Conservation (phyloP, 140 eudicot species). For the Ambrosia hybrid region DNA sequence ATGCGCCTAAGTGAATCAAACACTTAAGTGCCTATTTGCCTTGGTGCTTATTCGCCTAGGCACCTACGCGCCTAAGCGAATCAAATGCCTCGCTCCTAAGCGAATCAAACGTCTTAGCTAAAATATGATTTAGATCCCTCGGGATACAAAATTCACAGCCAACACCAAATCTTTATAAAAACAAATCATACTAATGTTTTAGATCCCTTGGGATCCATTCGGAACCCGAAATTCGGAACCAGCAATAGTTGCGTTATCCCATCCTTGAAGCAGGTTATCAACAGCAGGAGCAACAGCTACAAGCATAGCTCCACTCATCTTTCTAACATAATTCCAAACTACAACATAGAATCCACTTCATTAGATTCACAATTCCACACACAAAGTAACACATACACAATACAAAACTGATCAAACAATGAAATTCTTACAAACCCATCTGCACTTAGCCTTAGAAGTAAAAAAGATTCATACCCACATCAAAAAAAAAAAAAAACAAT, state of each 20-base stretch:
- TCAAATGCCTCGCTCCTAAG: too few relatives aligned
- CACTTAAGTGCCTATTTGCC: too few relatives aligned
- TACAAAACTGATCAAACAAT: slow-evolving; percentile 21
- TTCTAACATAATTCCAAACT: slow-evolving; percentile 11
- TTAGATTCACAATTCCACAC: not conserved
- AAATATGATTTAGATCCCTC: too few relatives aligned
- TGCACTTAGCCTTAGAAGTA: not conserved
- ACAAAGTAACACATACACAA: not conserved
- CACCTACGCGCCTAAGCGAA: too few relatives aligned
- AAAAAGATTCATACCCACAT: not conserved
- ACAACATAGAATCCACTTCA: slow-evolving; percentile 3
- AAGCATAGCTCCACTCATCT: slow-evolving; percentile 78
- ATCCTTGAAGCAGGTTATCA: slow-evolving; percentile 84
- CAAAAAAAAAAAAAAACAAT: too few relatives aligned
- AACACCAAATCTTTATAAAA: too few relatives aligned
- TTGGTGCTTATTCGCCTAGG: too few relatives aligned
- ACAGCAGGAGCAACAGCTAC: slow-evolving; percentile 83
- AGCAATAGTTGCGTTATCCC: slow-evolving; percentile 90
- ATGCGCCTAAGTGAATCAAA: too few relatives aligned
- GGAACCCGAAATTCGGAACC: slow-evolving; percentile 42
- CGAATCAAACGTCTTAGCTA: too few relatives aligned
- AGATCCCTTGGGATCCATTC: not conserved
- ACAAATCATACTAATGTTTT: not conserved
- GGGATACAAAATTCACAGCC: too few relatives aligned
- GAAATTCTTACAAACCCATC: slow-evolving; percentile 6